A percentile compares a stretch with the other conserved stretches of the same genome.
These are phyloP conservation scores for Fonsecaea erecta DNA, from an alignment of 2,329 filamentous ascomycete species.

Conservation along the genomic window DNA sequence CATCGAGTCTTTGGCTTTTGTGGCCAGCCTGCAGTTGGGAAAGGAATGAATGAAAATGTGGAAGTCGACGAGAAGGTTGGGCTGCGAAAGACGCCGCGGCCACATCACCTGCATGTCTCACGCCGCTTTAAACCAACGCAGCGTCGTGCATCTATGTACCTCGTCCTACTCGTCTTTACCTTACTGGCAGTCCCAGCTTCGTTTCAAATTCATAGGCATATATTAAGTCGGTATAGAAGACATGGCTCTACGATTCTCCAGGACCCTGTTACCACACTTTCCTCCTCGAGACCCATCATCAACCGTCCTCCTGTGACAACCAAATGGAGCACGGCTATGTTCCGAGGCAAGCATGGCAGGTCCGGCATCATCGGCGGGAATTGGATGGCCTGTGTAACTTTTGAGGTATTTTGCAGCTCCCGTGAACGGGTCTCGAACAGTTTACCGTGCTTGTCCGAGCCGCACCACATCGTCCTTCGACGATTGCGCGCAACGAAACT, in stretches of 20 bases:
- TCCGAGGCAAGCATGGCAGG: no score
- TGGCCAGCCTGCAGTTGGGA: not conserved
- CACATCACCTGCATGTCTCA: not conserved
- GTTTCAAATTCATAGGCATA: not conserved
- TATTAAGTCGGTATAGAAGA: conserved; percentile 38
- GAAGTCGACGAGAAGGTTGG: not conserved
- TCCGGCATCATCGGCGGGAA: not conserved
- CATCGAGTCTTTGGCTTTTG: conserved; percentile 25
- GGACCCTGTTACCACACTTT: conserved; percentile 8
- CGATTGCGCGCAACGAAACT: not conserved
- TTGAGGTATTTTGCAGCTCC: not conserved
- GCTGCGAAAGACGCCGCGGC: not conserved
- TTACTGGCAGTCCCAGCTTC: not conserved
- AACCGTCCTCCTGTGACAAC: conserved; percentile 40
- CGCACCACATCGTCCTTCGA: not conserved
- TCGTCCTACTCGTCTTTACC: no score
- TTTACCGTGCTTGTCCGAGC: not conserved
- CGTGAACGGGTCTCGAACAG: not conserved
- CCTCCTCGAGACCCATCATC: conserved; percentile 23
- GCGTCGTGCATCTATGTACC: not conserved
- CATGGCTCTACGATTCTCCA: conserved; percentile 63
- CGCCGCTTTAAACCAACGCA: conserved; percentile 1
- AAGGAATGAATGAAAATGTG: not conserved
- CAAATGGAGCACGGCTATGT: conserved; percentile 40
- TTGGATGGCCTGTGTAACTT: not conserved